Percentiles rank a stretch among this genome's conserved stretches.
Conservation (phyloP, 306 rosid genomes). For the Sophora flavescens region DNA sequence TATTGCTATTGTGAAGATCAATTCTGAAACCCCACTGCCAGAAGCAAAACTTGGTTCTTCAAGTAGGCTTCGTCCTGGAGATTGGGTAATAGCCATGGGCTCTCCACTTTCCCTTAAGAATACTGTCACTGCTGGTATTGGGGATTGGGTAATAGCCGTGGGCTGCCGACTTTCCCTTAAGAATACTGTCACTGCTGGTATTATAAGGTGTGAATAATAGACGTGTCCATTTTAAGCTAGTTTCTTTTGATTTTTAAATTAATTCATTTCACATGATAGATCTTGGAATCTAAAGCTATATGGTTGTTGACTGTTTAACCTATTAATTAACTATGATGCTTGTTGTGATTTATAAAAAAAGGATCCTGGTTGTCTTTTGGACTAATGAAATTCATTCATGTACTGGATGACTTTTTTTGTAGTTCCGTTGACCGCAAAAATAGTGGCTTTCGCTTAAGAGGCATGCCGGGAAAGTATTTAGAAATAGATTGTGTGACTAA, state of each 20-base stretch:
- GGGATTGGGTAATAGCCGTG: slow-evolving; percentile 90
- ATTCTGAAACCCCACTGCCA: slow-evolving; percentile 84
- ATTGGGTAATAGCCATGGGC: slow-evolving; percentile 89
- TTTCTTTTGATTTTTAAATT: not conserved
- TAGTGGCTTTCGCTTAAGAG: slow-evolving; percentile 91
- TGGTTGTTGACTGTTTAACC: not conserved
- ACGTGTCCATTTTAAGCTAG: too few species aligned
- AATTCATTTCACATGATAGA: slow-evolving; percentile 18
- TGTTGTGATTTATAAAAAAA: too few species aligned
- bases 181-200: slow-evolving; percentile 95
- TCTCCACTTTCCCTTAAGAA: slow-evolving; percentile 94
- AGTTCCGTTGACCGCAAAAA: slow-evolving; percentile 94
- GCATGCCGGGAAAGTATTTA: slow-evolving; percentile 77
- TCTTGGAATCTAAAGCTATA: slow-evolving; percentile 28
- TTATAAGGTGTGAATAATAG: slow-evolving; percentile 66
- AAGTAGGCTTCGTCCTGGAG: slow-evolving; percentile 86
- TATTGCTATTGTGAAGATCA: slow-evolving; percentile 84
- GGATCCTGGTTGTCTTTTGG: too few species aligned
- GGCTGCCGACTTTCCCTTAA: slow-evolving; percentile 94
- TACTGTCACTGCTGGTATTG: slow-evolving; percentile 82
- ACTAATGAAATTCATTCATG: not conserved
- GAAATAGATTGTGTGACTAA: slow-evolving; percentile 89
- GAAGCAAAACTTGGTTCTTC: slow-evolving; percentile 86
- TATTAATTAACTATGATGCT: too few species aligned
- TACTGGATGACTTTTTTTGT: slow-evolving; percentile 20